Evolutionary conservation across 176 grass and related monocot genomes (phyloP), one percentile per base, ranked within the genome.

Genomic region (Musa beccarii): DNA sequence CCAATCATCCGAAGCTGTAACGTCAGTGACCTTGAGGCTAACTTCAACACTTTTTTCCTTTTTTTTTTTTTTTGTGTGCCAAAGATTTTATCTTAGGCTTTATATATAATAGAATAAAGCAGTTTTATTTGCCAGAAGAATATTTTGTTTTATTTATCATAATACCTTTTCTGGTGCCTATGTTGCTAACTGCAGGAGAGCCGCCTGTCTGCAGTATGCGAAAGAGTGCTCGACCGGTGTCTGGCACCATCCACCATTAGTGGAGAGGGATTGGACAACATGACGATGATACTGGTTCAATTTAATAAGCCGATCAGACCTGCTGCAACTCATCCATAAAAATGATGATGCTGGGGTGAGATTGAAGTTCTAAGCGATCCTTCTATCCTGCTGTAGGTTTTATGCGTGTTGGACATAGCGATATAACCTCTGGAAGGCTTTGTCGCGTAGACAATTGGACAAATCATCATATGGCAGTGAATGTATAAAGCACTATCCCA

Each of bases 251-350:
- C 87, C 69, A 97, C 86, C 23, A 69, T 87, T 43, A 75, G 72
- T 22, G 89, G 83, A 76, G 88, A 90, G 11, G 93, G 94, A 49
- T 97, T 88, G 9, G 94, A 97, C 53, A 97, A 97, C 75, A 97
- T 97, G 94, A 97, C 94, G n/a, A 91, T 97, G 89, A 89, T 97
- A 78, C 69, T 97, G 84, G 94, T 97, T 72, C 90, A 97, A 82
- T 84, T 97, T 62, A 93, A 91, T 82, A 87, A 89, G 69, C 88
- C 80, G 51, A 49, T 74, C 0, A 86, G 71, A 17, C 16, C 53
- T 9, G 34, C 5, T 19, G 16, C 22, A 61, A 2, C 25, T 66
- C 21, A 3, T 66, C 3, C 63, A 25, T 26, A 43, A 43, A 43
- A 25, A 66, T 25, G 63, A 66, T 1, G 63, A 12, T 65, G 20